Evolutionary conservation across 2,329 filamentous ascomycete genomes (phyloP), one percentile per base, ranked within the genome.

Genomic region (Aspergillus eucalypticola): DNA sequence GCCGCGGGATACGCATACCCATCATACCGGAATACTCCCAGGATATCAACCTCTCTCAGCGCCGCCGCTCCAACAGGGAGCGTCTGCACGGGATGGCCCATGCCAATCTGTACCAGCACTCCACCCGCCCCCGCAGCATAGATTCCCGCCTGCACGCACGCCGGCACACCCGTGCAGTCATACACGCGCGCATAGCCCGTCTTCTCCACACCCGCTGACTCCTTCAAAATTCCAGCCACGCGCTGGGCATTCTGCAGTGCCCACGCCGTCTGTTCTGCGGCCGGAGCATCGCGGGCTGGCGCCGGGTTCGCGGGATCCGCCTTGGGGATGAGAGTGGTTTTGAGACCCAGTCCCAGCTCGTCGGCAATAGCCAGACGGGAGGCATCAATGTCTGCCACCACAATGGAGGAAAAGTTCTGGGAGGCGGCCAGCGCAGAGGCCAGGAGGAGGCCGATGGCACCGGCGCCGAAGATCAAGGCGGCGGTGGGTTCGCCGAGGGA

Each of bases 311-410:
- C 52, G 3, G 67, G 66, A 49, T 69, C 68, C 5, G 64, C 70
- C 55, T 67, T 71, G 15, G 75, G 73, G 32, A 80, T 75, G 1
- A 78, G 69, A 35, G 67, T 68, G 19, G 78, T 76, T 59, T 76
- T 74, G 5, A 76, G 62, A 1, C 71, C 71, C 13, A 77, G 68
- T 0, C 68, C 69, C 8, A 81, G 70, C 5, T 66, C 67, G n/a
- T 73, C 69, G 0, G 85, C 85, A 60, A 88, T 87, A 44, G 82
- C 76, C 8, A 88, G 73, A 19, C 86, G 75, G 15, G 83, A 80
- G 8, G 74, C 75, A 67, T 88, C 84, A 48, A 88, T 87, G 64
- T 88, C 86, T 11, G 85, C 85, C 56, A 88, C 83, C 1, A 86
- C 76, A 19, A 88, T 83, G 10, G 77, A 80, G 2, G 77, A 74